Conservation (phyloP, 805 yeast genomes). For the Sugiyamaella chiloensis region DNA sequence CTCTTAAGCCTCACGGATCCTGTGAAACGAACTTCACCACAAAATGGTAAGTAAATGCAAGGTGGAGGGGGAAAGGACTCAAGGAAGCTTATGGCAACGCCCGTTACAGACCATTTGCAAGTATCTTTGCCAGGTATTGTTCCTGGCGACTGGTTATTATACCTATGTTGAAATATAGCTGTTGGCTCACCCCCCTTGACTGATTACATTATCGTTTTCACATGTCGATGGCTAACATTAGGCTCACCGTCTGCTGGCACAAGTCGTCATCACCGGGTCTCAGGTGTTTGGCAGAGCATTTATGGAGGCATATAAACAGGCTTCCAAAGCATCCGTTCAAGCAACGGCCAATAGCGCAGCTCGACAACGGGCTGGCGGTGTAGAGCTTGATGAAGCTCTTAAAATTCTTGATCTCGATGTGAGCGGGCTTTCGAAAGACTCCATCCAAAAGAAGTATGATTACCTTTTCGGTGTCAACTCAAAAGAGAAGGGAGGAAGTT, state of each 20-base stretch:
- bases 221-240: conserved; percentile 3
- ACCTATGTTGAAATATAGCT: too few relatives aligned
- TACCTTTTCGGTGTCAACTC: conserved; percentile 85
- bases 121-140: too few relatives aligned
- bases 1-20: too few relatives aligned
- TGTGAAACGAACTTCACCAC: too few relatives aligned
- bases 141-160: too few relatives aligned
- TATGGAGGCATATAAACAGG: conserved; percentile 95
- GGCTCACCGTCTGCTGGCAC: conserved; percentile 92
- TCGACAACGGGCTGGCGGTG: conserved; percentile 58
- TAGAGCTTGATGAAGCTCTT: conserved; percentile 83
- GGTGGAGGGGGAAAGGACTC: too few relatives aligned
- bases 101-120: too few relatives aligned
- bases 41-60: too few relatives aligned
- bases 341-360: conserved; percentile 49
- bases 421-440: conserved; percentile 46
- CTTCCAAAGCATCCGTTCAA: conserved; percentile 82
- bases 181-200: too few relatives aligned
- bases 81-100: too few relatives aligned
- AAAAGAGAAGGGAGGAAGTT: conserved; percentile 94
- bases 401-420: conserved; percentile 81
- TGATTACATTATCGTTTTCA: too few relatives aligned
- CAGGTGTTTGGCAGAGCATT: conserved; percentile 95
- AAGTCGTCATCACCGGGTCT: conserved; percentile 90
- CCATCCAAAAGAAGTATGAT: conserved; percentile 65